Evolutionary conservation across 345 rosid species (phyloP), one percentile per base, ranked within the genome.

Genomic region (Trapa bicornis): DNA sequence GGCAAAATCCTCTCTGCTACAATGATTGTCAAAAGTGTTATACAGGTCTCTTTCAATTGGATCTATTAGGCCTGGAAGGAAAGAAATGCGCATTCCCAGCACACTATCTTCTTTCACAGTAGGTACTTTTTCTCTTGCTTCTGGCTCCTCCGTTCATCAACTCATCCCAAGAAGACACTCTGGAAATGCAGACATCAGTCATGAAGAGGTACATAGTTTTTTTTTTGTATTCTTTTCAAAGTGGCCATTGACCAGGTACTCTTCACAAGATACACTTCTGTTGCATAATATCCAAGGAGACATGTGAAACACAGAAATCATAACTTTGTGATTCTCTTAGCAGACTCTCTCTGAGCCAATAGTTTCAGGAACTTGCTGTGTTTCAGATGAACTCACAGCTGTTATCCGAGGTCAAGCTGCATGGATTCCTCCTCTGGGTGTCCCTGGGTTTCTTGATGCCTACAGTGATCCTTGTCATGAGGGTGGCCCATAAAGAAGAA

Each of bases 391-490:
- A 78, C 80, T 70, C 82, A 37, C 74, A 75, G 58, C 80, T 87
- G 74, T 64, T 76, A 67, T 79, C 69, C 37, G 88, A 84, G 69
- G 82, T 92, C 58, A 74, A 74, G 67, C 71, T 87, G 47, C 98
- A 92, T 72, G 98, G 93, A 11, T 77, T 89, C 72, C 87, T 89
- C 71, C 81, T 87, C 29, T 92, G 98, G 98, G 85, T 72, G 69
- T 92, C 98, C 64, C 80, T 89, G 78, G 98, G 98, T 36, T 76
- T 92, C 70, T 76, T 92, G 68, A 84, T 83, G 85, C 98, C 98
- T 65, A 58, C 85, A 61, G 98, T 93, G 58, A 80, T 92, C 61
- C 83, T 92, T 37, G 68, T 80, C 35, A 79, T 87, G 72, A 84
- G 96, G 78, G 78, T 86, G 89, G 83, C 91, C 65, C 80, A 78